These are phyloP conservation scores for Populus euphratica DNA, from an alignment of 345 rosid species.

Conservation along the genomic window DNA sequence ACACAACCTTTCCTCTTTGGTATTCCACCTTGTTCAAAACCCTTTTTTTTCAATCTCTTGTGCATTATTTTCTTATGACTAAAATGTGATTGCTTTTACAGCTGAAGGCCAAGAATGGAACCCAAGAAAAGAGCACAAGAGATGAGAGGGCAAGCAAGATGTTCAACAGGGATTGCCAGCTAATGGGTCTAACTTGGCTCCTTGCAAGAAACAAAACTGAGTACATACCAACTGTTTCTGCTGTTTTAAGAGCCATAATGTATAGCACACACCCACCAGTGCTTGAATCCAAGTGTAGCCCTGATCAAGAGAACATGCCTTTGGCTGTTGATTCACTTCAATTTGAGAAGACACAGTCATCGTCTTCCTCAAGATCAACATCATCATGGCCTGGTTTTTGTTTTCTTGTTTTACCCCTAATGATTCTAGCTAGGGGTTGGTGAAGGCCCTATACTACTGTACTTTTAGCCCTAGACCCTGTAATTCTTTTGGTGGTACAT, in stretches of 20 bases:
- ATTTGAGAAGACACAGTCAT: constrained; percentile 48
- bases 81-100: constrained; percentile 27
- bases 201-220: constrained; percentile 91
- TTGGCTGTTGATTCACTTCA: constrained; percentile 96
- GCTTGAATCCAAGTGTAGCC: constrained; percentile 77
- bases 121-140: constrained; percentile 6
- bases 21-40: not conserved
- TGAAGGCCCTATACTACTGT: not conserved
- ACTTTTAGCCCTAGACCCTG: not conserved
- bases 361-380: constrained; percentile 21
- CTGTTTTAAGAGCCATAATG: constrained; percentile 90
- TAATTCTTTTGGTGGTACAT: constrained; percentile 8
- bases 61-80: not conserved
- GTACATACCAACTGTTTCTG: constrained; percentile 96
- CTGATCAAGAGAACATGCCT: constrained; percentile 99
- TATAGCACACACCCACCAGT: constrained; percentile 71
- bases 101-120: constrained; percentile 61
- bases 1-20: constrained; percentile 28
- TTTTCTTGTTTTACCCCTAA: constrained; percentile 37
- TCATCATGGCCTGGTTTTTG: constrained; percentile 6
- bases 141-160: constrained; percentile 66
- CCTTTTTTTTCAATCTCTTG: too few relatives aligned
- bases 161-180: constrained; percentile 88
- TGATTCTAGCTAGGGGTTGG: constrained; percentile 17
- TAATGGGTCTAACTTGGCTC: constrained; percentile 99